Conservation (phyloP, 352 stramenopile genomes). For the Pythium insidiosum region DNA sequence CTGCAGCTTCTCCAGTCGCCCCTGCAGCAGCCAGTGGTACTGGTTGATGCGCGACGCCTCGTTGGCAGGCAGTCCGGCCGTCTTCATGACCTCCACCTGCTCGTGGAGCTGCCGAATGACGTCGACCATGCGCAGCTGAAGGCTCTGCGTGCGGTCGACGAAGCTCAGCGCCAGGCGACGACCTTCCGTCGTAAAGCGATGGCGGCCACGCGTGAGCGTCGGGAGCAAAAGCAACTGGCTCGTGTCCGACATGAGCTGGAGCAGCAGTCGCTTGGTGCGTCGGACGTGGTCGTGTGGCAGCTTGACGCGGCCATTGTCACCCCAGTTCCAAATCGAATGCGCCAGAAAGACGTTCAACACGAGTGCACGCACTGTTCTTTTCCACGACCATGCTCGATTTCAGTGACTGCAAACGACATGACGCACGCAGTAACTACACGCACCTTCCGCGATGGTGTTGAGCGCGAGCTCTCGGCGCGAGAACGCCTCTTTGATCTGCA, state of each 20-base stretch:
- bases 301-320: conserved; percentile 44
- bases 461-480: conserved; percentile 61
- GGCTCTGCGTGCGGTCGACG: conserved; percentile 12
- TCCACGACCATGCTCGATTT: no score
- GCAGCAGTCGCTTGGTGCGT: conserved; percentile 51
- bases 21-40: conserved; percentile 82
- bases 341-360: conserved; percentile 67
- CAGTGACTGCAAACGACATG: no score
- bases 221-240: conserved; percentile 53
- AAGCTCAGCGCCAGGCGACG: conserved; percentile 34
- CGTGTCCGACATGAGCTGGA: conserved; percentile 31
- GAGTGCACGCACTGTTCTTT: conserved; percentile 44
- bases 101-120: conserved; percentile 53
- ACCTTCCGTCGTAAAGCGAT: conserved; percentile 53
- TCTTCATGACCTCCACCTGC: conserved; percentile 77
- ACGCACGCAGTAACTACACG: no score
- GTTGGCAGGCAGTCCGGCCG: conserved; percentile 58
- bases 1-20: conserved; percentile 71
- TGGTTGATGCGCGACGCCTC: conserved; percentile 86
- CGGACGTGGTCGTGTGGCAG: conserved; percentile 39
- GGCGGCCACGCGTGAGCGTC: conserved; percentile 57
- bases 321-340: conserved; percentile 81
- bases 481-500: conserved; percentile 84
- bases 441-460: conserved; percentile 46
- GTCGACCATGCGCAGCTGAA: conserved; percentile 47